Evolutionary conservation across 495 filamentous ascomycete genomes (phyloP).

Genomic region (Aspergillus funiculosus): DNA sequence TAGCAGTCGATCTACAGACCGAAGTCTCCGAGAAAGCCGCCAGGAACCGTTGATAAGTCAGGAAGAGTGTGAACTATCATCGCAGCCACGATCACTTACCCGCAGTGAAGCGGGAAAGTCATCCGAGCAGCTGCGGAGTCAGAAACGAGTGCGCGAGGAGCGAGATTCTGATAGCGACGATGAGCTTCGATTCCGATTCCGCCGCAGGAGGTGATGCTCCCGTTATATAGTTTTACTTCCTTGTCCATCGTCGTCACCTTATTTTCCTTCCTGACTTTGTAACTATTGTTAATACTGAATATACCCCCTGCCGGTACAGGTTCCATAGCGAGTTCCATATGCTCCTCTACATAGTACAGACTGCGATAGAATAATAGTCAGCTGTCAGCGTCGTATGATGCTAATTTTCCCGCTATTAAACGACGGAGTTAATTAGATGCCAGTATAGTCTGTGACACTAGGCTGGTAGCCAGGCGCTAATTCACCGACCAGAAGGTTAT

Average conservation of each 20-base stretch:
- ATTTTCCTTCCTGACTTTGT: no score
- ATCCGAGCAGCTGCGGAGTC: constrained; percentile 18
- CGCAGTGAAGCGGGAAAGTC: constrained; percentile 15
- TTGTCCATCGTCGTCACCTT: no score
- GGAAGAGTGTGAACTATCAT: constrained; percentile 18
- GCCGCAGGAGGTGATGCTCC: constrained; percentile 40
- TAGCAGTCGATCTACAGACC: constrained; percentile 26
- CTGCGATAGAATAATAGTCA: no score
- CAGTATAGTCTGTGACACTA: neutral
- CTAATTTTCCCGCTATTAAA: no score
- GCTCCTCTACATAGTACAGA: no score
- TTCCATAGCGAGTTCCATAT: no score
- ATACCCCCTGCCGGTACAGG: no score
- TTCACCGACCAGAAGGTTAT: neutral
- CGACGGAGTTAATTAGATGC: no score
- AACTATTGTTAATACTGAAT: no score
- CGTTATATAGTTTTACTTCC: no score
- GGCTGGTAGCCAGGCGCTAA: constrained; percentile 2
- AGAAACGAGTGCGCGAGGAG: constrained; percentile 41
- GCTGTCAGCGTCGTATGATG: no score
- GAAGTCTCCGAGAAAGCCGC: constrained; percentile 18
- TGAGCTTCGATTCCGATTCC: constrained; percentile 54
- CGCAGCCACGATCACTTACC: constrained; percentile 8
- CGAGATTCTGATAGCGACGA: constrained; percentile 45
- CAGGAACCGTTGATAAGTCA: constrained; percentile 11